These are phyloP conservation scores for Basipetospora chlamydospora DNA, from an alignment of 2,329 filamentous ascomycete genomes.

Conservation along the genomic window DNA sequence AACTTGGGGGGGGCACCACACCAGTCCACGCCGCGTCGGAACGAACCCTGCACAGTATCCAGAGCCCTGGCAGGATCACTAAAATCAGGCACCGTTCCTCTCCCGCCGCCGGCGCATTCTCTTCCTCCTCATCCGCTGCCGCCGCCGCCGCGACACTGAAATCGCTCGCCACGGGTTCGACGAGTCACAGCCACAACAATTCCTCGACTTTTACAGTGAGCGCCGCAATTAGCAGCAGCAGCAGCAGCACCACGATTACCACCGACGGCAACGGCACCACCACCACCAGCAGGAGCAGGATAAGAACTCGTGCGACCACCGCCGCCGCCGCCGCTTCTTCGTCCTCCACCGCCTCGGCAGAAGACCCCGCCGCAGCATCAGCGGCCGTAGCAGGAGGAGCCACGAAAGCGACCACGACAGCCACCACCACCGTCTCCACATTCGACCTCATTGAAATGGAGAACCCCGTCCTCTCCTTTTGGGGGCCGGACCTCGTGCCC, in stretches of 20 bases:
- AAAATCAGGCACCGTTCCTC: constrained; percentile 5
- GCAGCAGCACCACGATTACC: neutral
- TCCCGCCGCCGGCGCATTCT: neutral
- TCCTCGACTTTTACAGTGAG: constrained; percentile 1
- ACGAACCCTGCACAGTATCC: constrained; percentile 4
- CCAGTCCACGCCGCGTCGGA: constrained; percentile 1
- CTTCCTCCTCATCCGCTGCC: constrained; percentile 1
- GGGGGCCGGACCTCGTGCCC: constrained; percentile 41
- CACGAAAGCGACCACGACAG: no score
- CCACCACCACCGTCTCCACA: constrained; percentile 2
- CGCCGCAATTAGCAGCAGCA: neutral
- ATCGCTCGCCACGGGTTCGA: neutral
- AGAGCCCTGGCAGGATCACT: constrained; percentile 4
- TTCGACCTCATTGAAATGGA: constrained; percentile 21
- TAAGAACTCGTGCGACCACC: no score
- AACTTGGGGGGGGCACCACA: no score
- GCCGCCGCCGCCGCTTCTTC: no score
- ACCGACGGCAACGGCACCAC: constrained; percentile 1
- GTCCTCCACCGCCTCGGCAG: no score
- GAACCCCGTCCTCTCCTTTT: constrained; percentile 38
- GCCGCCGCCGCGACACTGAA: constrained; percentile 1
- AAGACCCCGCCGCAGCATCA: no score
- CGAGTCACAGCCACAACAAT: no score
- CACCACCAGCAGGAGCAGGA: neutral
- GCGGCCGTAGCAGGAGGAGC: no score